Evolutionary conservation across 1,284 basidiomycete species (phyloP).

Genomic region (Microbotryum saponariae): DNA sequence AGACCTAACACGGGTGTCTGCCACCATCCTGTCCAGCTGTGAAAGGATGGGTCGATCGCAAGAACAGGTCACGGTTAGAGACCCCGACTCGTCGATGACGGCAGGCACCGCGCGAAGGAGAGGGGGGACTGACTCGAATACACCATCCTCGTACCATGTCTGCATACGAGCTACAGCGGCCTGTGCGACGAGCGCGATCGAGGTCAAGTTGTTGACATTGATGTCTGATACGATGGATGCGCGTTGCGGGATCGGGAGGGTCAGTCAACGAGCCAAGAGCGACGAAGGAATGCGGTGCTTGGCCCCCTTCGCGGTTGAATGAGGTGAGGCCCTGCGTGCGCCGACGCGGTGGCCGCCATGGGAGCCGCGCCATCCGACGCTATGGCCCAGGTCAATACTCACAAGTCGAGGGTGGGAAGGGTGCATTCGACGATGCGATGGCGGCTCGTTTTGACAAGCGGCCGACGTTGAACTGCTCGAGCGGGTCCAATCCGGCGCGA

Average conservation of each 20-base stretch:
- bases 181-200: conserved; percentile 18
- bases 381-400: not conserved
- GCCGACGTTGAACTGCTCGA: not conserved
- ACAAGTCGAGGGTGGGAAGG: conserved; percentile 10
- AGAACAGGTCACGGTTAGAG: too few relatives aligned
- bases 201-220: conserved; percentile 25
- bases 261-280: too few relatives aligned
- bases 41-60: not conserved
- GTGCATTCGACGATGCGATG: conserved; percentile 6
- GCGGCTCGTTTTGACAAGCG: conserved; percentile 2
- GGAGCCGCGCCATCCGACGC: not conserved
- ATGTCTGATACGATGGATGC: conserved; percentile 6
- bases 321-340: conserved; percentile 2
- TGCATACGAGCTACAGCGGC: conserved; percentile 26
- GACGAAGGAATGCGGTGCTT: not conserved
- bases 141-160: conserved; percentile 28
- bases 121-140: conserved; percentile 19
- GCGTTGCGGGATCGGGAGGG: too few relatives aligned
- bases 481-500: not conserved
- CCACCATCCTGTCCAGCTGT: conserved; percentile 28
- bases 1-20: conserved; percentile 26
- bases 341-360: not conserved
- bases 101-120: not conserved
- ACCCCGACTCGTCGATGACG: not conserved
- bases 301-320: not conserved